Base-by-base conservation (phyloP, 2,329 filamentous ascomycete genomes). In the Colletotrichum acutatum region DNA sequence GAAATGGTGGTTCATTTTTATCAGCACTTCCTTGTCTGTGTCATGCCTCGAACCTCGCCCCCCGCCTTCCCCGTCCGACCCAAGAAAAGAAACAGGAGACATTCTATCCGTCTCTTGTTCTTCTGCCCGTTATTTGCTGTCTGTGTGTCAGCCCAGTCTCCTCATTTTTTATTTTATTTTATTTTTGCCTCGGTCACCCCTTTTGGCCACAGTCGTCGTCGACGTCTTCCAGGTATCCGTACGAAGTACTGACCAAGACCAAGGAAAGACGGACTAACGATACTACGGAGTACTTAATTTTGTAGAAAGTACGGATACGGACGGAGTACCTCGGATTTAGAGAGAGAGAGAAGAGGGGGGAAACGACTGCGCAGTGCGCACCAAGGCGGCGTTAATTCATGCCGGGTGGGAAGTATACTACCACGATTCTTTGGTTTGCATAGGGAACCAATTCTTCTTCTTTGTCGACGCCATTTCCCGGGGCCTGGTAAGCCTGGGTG, bases 51-150 rank as follows among this genome's bases (percentile, higher is more conserved):
- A 63, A 32, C 58, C 19, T 68, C 26, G 22, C 61, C 16, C 34
- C 59, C 59, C 26, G 52, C 37, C 66, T 67, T 32, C 52, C 34
- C 59, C 34, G 28, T 70, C 52, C 24, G 42, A 54, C 54, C 69
- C 59, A 68, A 68, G 57, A 42, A 67, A 71, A 71, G 61, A 61
- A 71, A 61, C 60, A 66, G 66, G 61, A 61, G 54, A 72, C 12
- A 16, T 64, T 34, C 16, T 28, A 58, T 14, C 69, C 66, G 59
- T 69, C 56, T 66, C 60, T 60, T 70, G 53, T 66, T 58, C 22
- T 70, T 30, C 30, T 42, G 42, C 30, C 28, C 46, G 11, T 37
- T 46, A 54, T 60, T 32, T 46, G 53, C 26, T 56, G 66, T 72
- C 60, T 52, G 66, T 73, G 66, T 72, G 66, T 61, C 66, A 37